These are phyloP conservation scores for Aphanomyces euteiches DNA, from an alignment of 352 stramenopile species.

Conservation along the genomic window DNA sequence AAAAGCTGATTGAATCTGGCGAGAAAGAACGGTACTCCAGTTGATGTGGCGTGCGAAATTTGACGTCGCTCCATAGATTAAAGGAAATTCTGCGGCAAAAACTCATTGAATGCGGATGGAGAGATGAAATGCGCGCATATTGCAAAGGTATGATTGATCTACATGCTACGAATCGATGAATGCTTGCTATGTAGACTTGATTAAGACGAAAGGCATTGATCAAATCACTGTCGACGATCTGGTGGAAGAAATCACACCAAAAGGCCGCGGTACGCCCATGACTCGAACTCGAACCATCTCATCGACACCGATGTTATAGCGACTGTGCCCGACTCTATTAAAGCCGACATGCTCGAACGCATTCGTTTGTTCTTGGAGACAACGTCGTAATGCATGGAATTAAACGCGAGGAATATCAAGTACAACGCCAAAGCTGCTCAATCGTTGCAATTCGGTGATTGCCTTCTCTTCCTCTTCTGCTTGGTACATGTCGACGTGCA, in stretches of 20 bases:
- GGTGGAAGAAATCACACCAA: conserved; percentile 89
- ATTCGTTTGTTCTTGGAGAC: conserved; percentile 89
- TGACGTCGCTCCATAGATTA: conserved; percentile 39
- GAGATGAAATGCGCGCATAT: conserved; percentile 87
- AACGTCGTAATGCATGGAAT: conserved; percentile 6
- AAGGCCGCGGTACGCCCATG: conserved; percentile 55
- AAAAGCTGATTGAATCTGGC: conserved; percentile 85
- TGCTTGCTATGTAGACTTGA: conserved; percentile 68
- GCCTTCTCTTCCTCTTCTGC: background rate
- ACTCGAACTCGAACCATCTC: conserved; percentile 2
- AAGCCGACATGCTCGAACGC: conserved; percentile 84
- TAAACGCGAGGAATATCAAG: background rate
- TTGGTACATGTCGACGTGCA: conserved; percentile 20
- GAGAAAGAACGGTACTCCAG: conserved; percentile 63
- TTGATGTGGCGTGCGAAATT: background rate
- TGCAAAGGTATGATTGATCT: conserved; percentile 62
- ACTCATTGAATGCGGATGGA: conserved; percentile 89
- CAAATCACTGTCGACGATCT: conserved; percentile 94
- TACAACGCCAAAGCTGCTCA: conserved; percentile 2
- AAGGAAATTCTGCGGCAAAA: conserved; percentile 85
- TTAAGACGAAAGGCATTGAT: conserved; percentile 90
- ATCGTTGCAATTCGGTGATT: background rate
- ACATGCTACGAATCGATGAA: background rate
- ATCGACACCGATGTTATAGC: conserved; percentile 36
- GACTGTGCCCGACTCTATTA: conserved; percentile 87